phyloP scores from a whole-genome alignment of 371 early-diverging fungal genomes.

The Chytridium lagenaria region DNA sequence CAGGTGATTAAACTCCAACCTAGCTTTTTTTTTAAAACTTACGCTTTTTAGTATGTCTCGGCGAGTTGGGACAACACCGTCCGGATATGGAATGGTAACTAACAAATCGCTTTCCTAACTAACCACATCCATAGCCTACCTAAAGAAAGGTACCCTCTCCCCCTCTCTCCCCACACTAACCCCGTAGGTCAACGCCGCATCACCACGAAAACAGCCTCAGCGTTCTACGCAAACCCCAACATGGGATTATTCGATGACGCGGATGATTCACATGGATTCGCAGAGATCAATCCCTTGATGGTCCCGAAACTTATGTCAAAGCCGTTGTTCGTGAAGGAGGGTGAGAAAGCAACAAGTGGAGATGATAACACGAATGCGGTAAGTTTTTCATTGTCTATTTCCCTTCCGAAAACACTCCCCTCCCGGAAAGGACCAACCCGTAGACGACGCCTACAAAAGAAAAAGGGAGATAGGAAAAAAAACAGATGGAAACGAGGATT shows the following conservation, averaged over 20 bases:
- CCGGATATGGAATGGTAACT: conserved; percentile 60
- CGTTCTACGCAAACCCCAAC: conserved; percentile 15
- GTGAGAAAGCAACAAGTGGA: conserved; percentile 26
- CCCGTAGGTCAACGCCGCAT: conserved; percentile 38
- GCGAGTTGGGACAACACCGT: conserved; percentile 63
- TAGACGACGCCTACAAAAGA: no score
- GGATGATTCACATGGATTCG: conserved; percentile 32
- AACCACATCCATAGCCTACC: conserved; percentile 24
- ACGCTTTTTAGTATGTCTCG: conserved; percentile 50
- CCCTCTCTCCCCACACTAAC: background rate
- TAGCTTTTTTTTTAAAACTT: conserved; percentile 2
- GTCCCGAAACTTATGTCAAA: conserved; percentile 42
- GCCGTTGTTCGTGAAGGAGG: conserved; percentile 35
- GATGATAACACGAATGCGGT: conserved; percentile 26
- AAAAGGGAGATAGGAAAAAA: no score
- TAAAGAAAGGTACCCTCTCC: conserved; percentile 43
- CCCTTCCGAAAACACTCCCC: background rate
- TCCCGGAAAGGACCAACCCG: no score
- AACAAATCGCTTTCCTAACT: background rate
- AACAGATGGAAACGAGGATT: no score
- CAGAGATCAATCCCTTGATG: conserved; percentile 48
- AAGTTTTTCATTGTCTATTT: background rate
- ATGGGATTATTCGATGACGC: conserved; percentile 18
- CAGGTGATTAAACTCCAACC: conserved; percentile 38
- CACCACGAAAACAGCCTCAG: conserved; percentile 14